Conservation (phyloP, 768 basidiomycete genomes). For the Cyclocybe aegerita region DNA sequence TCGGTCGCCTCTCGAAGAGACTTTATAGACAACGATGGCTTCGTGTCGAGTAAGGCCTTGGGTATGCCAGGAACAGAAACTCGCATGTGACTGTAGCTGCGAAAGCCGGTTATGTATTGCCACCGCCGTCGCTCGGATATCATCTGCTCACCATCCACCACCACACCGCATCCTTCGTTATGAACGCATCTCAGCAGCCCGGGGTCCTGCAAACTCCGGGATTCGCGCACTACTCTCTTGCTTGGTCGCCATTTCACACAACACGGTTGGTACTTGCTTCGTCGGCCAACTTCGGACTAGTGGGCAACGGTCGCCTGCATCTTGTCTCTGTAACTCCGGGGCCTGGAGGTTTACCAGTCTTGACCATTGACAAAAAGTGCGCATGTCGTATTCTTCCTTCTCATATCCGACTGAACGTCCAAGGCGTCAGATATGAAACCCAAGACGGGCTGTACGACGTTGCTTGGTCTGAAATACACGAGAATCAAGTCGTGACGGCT, state of each 20-base stretch:
- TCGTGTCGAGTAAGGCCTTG: conserved; percentile 49
- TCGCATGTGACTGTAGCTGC: conserved; percentile 59
- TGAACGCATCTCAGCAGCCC: conserved; percentile 39
- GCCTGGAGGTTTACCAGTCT: conserved; percentile 38
- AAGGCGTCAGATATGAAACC: conserved; percentile 31
- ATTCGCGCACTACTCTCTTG: conserved; percentile 78
- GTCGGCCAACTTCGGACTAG: conserved; percentile 90
- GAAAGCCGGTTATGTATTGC: conserved; percentile 21
- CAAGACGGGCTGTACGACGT: conserved; percentile 37
- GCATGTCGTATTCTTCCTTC: conserved; percentile 23
- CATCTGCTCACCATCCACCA: conserved; percentile 7
- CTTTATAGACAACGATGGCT: conserved; percentile 30
- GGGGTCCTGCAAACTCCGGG: conserved; percentile 70
- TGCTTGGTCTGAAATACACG: conserved; percentile 94
- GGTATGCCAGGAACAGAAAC: conserved; percentile 78
- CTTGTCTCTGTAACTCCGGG: conserved; percentile 53
- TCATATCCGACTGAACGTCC: conserved; percentile 19
- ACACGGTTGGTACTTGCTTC: conserved; percentile 76
- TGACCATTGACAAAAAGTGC: conserved; percentile 70
- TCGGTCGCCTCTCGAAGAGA: conserved; percentile 54
- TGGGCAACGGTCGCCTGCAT: conserved; percentile 92
- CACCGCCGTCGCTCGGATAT: not conserved
- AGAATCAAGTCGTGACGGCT: conserved; percentile 87
- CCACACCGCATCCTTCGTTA: conserved; percentile 12
- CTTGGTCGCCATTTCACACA: conserved; percentile 87